Conservation (phyloP, 495 filamentous ascomycete genomes). For the Melanomma pulvis-pyrius region DNA sequence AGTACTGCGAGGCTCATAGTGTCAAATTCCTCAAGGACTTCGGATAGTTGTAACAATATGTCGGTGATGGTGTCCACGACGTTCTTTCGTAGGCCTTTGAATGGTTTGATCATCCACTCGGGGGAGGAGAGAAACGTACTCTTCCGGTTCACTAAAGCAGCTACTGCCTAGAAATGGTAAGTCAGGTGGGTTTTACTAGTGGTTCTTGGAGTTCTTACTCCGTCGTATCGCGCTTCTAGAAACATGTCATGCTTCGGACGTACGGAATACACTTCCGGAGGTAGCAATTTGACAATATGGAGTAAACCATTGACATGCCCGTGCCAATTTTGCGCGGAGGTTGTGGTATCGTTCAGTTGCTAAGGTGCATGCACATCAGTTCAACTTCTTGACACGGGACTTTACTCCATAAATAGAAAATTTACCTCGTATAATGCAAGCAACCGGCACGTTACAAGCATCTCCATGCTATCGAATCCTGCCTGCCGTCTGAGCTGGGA, state of each 20-base stretch:
- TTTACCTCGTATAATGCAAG: conserved; percentile 31
- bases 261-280: background rate
- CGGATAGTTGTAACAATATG: conserved; percentile 8
- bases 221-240: conserved; percentile 16
- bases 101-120: conserved; percentile 21
- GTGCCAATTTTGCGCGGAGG: conserved; percentile 17
- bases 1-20: background rate
- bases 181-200: background rate
- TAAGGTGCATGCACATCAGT: background rate
- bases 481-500: background rate
- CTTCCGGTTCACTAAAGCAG: conserved; percentile 13
- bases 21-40: conserved; percentile 19
- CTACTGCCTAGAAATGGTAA: conserved; percentile 10
- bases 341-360: conserved; percentile 22
- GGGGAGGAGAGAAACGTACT: conserved; percentile 14
- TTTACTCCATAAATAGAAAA: too few relatives aligned
- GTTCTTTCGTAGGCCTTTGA: background rate
- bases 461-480: conserved; percentile 1
- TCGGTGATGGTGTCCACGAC: conserved; percentile 8
- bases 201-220: background rate
- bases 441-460: conserved; percentile 10
- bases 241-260: conserved; percentile 17
- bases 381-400: background rate
- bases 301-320: conserved; percentile 20
- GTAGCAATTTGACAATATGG: conserved; percentile 11